A percentile compares a stretch with the other conserved stretches of the same genome.
These are phyloP conservation scores for Lactifluus volemus DNA, from an alignment of 768 basidiomycete species.

Conservation along the genomic window DNA sequence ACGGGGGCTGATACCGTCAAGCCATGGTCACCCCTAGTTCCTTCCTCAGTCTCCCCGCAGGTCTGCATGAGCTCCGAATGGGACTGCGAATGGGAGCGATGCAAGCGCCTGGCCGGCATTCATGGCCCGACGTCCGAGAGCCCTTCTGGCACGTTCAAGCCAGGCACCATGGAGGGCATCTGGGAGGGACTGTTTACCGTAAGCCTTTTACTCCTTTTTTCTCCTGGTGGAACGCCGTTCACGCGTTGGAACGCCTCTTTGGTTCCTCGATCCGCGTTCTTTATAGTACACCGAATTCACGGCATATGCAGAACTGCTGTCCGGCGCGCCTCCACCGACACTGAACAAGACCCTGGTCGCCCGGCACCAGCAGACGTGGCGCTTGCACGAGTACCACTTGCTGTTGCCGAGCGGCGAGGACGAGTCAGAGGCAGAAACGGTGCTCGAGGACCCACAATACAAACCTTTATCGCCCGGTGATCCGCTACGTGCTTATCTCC, in stretches of 20 bases:
- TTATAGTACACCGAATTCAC: conserved; percentile 74
- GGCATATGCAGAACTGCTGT: conserved; percentile 70
- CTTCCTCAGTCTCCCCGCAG: conserved; percentile 17
- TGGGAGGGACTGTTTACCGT: conserved; percentile 81
- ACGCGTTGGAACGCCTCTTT: not conserved
- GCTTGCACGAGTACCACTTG: conserved; percentile 68
- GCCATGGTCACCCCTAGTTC: conserved; percentile 23
- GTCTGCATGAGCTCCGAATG: conserved; percentile 42
- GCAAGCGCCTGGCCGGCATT: conserved; percentile 26
- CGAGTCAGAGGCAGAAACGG: conserved; percentile 20
- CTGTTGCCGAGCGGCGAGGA: conserved; percentile 25
- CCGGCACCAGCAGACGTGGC: conserved; percentile 87
- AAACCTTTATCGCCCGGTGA: conserved; percentile 47
- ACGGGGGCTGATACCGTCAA: conserved; percentile 21
- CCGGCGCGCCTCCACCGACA: conserved; percentile 52
- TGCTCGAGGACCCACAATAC: not conserved
- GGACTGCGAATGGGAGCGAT: conserved; percentile 65
- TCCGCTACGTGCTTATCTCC: conserved; percentile 54
- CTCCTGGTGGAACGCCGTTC: not conserved
- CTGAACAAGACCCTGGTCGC: conserved; percentile 72
- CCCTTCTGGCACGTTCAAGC: conserved; percentile 41
- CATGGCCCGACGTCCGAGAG: conserved; percentile 29
- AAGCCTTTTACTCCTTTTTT: conserved; percentile 22
- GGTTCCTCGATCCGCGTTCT: not conserved
- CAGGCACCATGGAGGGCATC: conserved; percentile 64